Evolutionary conservation across 1,284 basidiomycete species (phyloP).

Genomic region (Trichosporon ovoides): DNA sequence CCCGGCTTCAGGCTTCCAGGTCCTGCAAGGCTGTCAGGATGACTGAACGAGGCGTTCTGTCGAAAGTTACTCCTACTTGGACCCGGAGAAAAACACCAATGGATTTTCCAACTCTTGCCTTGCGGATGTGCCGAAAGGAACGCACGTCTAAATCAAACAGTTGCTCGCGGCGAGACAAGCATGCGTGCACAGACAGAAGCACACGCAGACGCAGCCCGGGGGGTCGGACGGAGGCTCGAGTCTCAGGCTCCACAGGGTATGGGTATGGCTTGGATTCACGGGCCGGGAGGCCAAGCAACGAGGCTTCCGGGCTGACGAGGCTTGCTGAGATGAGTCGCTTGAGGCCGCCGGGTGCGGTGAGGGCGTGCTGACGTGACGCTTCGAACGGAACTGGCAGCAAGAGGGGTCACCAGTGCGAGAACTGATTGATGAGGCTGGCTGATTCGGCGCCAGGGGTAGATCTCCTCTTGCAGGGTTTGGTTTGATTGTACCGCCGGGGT

Average conservation of each 20-base stretch:
- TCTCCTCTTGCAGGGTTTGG: conserved; percentile 1
- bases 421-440: not conserved
- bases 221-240: too few species aligned
- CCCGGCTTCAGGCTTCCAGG: not conserved
- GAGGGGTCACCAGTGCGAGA: not conserved
- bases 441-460: conserved; percentile 1
- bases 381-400: not conserved
- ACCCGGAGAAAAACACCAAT: not conserved
- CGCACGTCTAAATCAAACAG: too few species aligned
- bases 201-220: too few species aligned
- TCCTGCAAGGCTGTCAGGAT: not conserved
- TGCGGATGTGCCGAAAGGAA: too few species aligned
- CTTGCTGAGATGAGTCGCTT: not conserved
- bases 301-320: too few species aligned
- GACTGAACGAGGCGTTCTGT: not conserved
- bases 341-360: not conserved
- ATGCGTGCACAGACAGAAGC: too few species aligned
- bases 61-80: not conserved
- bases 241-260: not conserved
- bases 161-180: too few species aligned
- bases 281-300: not conserved
- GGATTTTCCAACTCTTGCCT: not conserved
- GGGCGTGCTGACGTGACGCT: not conserved
- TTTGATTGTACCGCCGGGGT: not conserved
- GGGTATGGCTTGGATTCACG: not conserved